Evolutionary conservation across 257 asterid species (phyloP), one percentile per base, ranked within the genome.

Genomic region (Rhazya stricta): DNA sequence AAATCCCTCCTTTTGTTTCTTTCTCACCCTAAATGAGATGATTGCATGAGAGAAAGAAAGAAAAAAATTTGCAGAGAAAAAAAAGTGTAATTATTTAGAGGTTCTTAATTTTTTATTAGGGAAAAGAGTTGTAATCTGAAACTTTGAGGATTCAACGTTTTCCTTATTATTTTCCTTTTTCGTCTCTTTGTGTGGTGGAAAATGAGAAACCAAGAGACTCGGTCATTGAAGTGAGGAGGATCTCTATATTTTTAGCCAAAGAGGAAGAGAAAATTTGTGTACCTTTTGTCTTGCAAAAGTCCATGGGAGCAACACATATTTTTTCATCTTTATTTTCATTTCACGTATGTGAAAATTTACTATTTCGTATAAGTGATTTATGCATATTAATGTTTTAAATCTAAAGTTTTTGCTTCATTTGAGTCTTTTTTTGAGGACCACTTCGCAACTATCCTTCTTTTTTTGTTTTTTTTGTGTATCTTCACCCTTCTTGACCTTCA

Each of bases 161-260:
- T 41, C 75, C 76, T 75, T 46, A 39, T 25, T 73, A 39, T 72
- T 77, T 67, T 54, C 29, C 67, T 57, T 74, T 10, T 73, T 77
- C 25, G 41, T 51, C 30, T 15, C 29, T 46, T 73, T 73, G 45
- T 75, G 76, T 80, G 96, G 88, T 81, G 82, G 79, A 74, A 79
- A 79, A 54, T 50, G n/a, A 79, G 74, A 79, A 70, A 60, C 75
- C 88, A 78, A 74, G 39, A 83, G 81, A 87, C 76, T 29, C 85
- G 94, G 90, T 71, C 86, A 69, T 78, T 74, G 68, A 83, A 80
- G 70, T 61, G 79, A 81, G 81, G 84, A 80, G 86, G 83, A 82
- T 87, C 91, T 85, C 90, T 73, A 78, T 77, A 87, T 73, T 80
- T 73, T 81, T 45, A 56, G 82, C 58, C 37, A 60, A 8, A 50